These are phyloP conservation scores for Rugonectria rugulosa DNA, from an alignment of 2,329 filamentous ascomycete genomes.

Conservation along the genomic window DNA sequence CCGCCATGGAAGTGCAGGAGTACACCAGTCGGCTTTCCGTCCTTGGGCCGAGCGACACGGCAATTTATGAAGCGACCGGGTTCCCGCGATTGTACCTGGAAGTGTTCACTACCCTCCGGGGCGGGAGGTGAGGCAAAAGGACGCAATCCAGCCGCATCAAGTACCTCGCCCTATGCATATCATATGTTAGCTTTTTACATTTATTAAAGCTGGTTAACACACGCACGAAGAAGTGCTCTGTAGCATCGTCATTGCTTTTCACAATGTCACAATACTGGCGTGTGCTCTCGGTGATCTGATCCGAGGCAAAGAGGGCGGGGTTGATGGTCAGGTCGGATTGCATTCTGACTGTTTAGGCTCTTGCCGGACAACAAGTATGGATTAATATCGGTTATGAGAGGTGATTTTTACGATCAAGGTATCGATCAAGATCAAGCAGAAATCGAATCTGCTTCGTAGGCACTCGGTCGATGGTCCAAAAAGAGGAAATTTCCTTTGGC, in stretches of 20 bases:
- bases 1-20: constrained; percentile 17
- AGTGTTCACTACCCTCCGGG: neutral
- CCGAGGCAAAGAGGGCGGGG: neutral
- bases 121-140: neutral
- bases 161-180: neutral
- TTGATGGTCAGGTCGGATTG: constrained; percentile 12
- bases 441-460: too few relatives aligned
- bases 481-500: too few relatives aligned
- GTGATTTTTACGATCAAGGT: too few relatives aligned
- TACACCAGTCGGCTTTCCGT: neutral
- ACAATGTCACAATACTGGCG: neutral
- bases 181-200: neutral
- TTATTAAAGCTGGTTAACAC: neutral
- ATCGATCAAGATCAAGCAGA: too few relatives aligned
- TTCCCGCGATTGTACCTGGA: constrained; percentile 5
- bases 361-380: too few relatives aligned
- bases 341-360: constrained; percentile 9
- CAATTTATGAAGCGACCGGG: constrained; percentile 6
- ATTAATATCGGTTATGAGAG: too few relatives aligned
- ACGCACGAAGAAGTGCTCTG: constrained; percentile 5
- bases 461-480: too few relatives aligned
- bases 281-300: neutral
- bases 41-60: neutral
- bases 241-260: constrained; percentile 2
- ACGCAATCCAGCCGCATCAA: neutral